A percentile compares a stretch with the other conserved stretches of the same genome.
phyloP scores from a whole-genome alignment of 2,329 filamentous ascomycete genomes.

The Sarocladiaceae sp. region DNA sequence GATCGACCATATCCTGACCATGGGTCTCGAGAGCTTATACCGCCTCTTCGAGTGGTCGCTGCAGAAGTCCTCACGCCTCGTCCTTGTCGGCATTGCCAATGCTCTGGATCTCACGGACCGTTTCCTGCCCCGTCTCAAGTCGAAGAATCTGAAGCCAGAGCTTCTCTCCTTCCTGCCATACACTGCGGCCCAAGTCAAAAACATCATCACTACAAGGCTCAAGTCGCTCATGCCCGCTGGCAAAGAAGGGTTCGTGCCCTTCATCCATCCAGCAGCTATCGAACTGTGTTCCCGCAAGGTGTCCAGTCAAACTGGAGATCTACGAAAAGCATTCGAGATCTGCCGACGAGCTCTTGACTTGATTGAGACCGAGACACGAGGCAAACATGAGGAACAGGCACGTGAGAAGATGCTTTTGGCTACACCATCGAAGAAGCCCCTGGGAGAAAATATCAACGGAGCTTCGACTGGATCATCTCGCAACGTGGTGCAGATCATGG shows the following conservation, averaged over 20 bases:
- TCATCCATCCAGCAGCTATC: constrained; percentile 89
- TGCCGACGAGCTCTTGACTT: constrained; percentile 84
- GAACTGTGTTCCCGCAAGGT: constrained; percentile 94
- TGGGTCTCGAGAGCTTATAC: constrained; percentile 85
- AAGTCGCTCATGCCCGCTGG: constrained; percentile 61
- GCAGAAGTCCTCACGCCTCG: constrained; percentile 68
- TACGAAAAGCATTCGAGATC: constrained; percentile 93
- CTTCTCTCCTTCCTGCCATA: constrained; percentile 92
- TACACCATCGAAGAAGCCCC: constrained; percentile 66
- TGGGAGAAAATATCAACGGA: constrained; percentile 76
- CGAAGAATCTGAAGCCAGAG: constrained; percentile 83
- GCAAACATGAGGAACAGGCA: constrained; percentile 60
- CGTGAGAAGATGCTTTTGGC: constrained; percentile 50
- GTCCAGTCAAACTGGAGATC: constrained; percentile 84
- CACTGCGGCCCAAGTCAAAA: constrained; percentile 77
- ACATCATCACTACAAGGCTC: constrained; percentile 78
- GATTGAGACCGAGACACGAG: constrained; percentile 75
- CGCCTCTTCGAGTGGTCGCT: constrained; percentile 96
- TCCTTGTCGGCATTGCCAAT: constrained; percentile 91
- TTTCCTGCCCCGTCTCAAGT: constrained; percentile 87
- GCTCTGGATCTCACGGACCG: constrained; percentile 92
- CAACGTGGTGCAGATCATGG: constrained; percentile 41
- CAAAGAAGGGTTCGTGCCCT: constrained; percentile 63
- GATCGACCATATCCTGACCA: constrained; percentile 85
- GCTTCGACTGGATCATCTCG: constrained; percentile 31